These are phyloP conservation scores for Aspergillus fischeri DNA, from an alignment of 2,329 filamentous ascomycete species.

Conservation along the genomic window DNA sequence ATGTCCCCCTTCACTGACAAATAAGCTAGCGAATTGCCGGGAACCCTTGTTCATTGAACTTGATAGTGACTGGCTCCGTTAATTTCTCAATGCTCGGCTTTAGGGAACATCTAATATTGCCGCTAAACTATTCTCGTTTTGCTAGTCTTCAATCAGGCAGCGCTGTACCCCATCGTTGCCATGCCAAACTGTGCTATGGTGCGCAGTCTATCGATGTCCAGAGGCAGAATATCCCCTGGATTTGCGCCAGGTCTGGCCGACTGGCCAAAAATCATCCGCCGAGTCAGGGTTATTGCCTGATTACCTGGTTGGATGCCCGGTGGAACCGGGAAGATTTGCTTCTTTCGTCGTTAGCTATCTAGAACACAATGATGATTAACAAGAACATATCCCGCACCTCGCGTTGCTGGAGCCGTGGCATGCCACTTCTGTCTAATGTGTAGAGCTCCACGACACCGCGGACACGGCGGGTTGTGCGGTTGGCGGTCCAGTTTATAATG, in stretches of 20 bases:
- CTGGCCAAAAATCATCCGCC: too few species aligned
- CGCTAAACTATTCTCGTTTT: not conserved
- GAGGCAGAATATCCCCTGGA: too few species aligned
- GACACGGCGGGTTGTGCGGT: not conserved
- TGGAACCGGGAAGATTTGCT: not conserved
- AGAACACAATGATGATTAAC: not conserved
- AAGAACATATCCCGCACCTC: not conserved
- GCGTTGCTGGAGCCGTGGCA: not conserved
- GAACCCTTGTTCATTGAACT: too few species aligned
- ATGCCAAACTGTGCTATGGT: not conserved
- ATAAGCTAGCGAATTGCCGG: too few species aligned
- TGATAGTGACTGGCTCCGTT: too few species aligned
- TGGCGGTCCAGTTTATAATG: not conserved
- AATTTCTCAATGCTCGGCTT: too few species aligned
- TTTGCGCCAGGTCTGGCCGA: too few species aligned
- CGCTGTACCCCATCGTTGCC: not conserved
- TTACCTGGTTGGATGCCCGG: not conserved
- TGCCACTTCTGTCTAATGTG: not conserved
- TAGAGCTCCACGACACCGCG: not conserved
- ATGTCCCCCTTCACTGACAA: too few species aligned
- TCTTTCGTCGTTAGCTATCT: not conserved
- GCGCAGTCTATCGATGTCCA: not conserved
- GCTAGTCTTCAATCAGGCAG: not conserved
- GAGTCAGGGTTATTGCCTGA: not conserved
- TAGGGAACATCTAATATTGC: too few species aligned